Base-by-base conservation (phyloP, 192 early-diverging fungal species). In the Coemansia sp. region DNA sequence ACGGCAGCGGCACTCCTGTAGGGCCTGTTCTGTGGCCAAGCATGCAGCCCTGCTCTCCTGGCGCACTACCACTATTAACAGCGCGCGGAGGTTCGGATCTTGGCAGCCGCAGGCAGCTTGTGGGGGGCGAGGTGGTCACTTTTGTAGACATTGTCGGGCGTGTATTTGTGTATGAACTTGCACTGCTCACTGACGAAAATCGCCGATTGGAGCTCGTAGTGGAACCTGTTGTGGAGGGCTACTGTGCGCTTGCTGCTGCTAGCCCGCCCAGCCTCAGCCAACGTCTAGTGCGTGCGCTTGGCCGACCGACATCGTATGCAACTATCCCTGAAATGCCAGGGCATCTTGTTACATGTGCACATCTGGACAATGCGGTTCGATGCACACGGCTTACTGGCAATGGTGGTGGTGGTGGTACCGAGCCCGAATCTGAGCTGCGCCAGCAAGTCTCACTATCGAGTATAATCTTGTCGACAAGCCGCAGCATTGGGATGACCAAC, bases 261-360 rank as follows among this genome's bases (percentile, higher is more conserved):
- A 67, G 62, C 53, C 72, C 77, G 10, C 64, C 72, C 10, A 78
- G 76, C 71, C n/a, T 39, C 29, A 61, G 36, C 30, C 76, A 78
- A 39, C 61, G 62, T 23, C 39, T 61, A 2, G 72, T 69, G 30
- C 46, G 27, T 11, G 61, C 66, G 6, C 19, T 56, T 42, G 24
- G 63, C 10, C 72, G 72, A 19, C 72, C 72, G 0, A 55, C 54
- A 17, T 66, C 72, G 24, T 74, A 75, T 57, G 63, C 72, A 6
- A 57, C 64, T 3, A 20, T 74, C 19, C 36, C 77, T 6, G 29
- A 61, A 6, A 23, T 57, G 54, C 65, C 71, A 0, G 77, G 71
- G 51, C 36, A 68, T 52, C 31, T 80, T 31, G 62, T 74, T 7
- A 71, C 68, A 19, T 74, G 72, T 19, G 68, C 61, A 10, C 77